phyloP scores from a whole-genome alignment of 371 early-diverging fungal species.

The Conidiobolus coronatus region DNA sequence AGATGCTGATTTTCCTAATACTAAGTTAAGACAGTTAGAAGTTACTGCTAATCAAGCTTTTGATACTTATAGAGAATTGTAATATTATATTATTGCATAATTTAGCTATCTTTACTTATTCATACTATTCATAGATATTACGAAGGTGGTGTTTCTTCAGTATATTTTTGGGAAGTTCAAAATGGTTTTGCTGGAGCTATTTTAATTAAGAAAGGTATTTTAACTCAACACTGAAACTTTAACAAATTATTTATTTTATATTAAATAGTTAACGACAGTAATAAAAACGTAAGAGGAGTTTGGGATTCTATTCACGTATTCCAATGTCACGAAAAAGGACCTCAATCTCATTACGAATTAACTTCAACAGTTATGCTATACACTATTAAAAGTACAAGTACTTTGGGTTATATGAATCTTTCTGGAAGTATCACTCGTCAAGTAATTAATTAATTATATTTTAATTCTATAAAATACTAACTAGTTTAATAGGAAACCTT shows the following conservation, averaged over 20 bases:
- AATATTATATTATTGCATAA: constrained; percentile 1
- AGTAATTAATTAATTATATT: constrained; percentile 15
- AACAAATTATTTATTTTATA: neutral
- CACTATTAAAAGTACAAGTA: constrained; percentile 41
- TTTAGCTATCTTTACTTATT: neutral
- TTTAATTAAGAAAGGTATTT: constrained; percentile 78
- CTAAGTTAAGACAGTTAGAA: constrained; percentile 67
- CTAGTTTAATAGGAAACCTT: neutral
- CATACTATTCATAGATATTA: constrained; percentile 30
- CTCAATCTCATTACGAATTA: constrained; percentile 71
- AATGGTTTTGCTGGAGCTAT: constrained; percentile 88
- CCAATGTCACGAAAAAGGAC: constrained; percentile 63
- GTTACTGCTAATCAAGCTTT: constrained; percentile 87
- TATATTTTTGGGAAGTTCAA: constrained; percentile 73
- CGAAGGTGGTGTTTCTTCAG: constrained; percentile 90
- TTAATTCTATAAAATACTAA: neutral
- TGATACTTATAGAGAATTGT: constrained; percentile 83
- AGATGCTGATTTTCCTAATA: constrained; percentile 60
- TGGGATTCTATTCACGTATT: constrained; percentile 98
- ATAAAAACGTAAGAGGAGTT: constrained; percentile 54
- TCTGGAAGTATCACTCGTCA: constrained; percentile 86
- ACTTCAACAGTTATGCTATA: constrained; percentile 90
- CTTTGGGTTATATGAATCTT: constrained; percentile 57
- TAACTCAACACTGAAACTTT: neutral
- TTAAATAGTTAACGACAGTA: constrained; percentile 31